phyloP scores from a whole-genome alignment of 257 asterid species.

The Handroanthus guayacan region DNA sequence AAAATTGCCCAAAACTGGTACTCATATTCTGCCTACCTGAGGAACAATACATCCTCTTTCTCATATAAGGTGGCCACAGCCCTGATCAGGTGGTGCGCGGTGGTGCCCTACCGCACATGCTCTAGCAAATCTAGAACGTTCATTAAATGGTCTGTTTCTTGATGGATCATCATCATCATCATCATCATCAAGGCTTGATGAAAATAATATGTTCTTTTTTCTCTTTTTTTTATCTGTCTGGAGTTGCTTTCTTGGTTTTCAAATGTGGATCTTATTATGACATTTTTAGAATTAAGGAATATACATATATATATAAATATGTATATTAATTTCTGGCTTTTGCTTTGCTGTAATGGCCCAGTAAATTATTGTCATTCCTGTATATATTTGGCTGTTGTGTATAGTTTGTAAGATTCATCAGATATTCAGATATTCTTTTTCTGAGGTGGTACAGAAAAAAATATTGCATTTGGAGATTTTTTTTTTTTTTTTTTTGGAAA shows the following conservation, averaged over 20 bases:
- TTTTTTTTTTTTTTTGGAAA: not conserved
- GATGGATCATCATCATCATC: too few relatives aligned
- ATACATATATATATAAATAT: too few relatives aligned
- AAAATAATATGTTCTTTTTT: not conserved
- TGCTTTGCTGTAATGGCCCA: constrained; percentile 39
- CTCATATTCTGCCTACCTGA: constrained; percentile 9
- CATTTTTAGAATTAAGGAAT: constrained; percentile 23
- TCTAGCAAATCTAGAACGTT: constrained; percentile 34
- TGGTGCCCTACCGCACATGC: constrained; percentile 34
- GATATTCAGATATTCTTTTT: constrained; percentile 14
- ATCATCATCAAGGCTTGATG: not conserved
- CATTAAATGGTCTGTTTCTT: constrained; percentile 23
- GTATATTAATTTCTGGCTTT: constrained; percentile 3
- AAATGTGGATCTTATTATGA: constrained; percentile 36
- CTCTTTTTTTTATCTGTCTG: not conserved
- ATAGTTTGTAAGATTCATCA: constrained; percentile 19
- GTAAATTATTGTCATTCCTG: constrained; percentile 36
- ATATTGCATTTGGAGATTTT: not conserved
- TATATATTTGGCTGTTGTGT: constrained; percentile 14
- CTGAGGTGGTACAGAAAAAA: constrained; percentile 17
- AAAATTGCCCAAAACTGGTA: constrained; percentile 16
- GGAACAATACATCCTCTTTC: constrained; percentile 22
- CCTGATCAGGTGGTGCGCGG: constrained; percentile 17
- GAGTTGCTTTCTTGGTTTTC: constrained; percentile 22
- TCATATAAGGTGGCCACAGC: constrained; percentile 36